These are phyloP conservation scores for Stereocaulon alpinum DNA, from an alignment of 495 filamentous ascomycete genomes.

Conservation along the genomic window DNA sequence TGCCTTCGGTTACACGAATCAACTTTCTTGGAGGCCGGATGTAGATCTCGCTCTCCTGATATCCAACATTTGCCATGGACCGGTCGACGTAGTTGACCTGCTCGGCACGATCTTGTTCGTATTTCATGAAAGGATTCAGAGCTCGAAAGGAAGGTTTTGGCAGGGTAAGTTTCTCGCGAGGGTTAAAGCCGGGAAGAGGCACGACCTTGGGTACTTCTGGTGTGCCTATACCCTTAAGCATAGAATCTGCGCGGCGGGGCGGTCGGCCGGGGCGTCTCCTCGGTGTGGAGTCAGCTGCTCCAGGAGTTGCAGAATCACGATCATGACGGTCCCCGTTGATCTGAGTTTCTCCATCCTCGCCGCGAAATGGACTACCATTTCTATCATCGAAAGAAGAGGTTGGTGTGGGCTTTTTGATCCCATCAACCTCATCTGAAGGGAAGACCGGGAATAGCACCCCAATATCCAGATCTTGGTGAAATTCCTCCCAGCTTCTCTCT, in stretches of 20 bases:
- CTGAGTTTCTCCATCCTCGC: conserved; percentile 12
- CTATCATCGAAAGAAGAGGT: conserved; percentile 10
- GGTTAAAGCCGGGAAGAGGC: conserved; percentile 55
- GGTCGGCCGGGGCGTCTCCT: conserved; percentile 55
- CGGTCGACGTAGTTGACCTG: conserved; percentile 71
- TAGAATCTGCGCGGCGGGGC: conserved; percentile 47
- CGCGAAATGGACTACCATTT: conserved; percentile 12
- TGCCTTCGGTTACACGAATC: conserved; percentile 66
- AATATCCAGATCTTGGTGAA: conserved; percentile 88
- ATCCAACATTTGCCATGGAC: conserved; percentile 87
- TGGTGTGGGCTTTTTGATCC: conserved; percentile 22
- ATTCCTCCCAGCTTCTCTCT: conserved; percentile 94
- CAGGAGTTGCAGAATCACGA: conserved; percentile 4
- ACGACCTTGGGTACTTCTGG: conserved; percentile 48
- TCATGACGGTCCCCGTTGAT: conserved; percentile 6
- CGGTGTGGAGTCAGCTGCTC: conserved; percentile 21
- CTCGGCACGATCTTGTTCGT: conserved; percentile 49
- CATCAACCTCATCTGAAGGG: conserved; percentile 76
- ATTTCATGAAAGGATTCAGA: conserved; percentile 50
- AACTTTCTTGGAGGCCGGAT: conserved; percentile 64
- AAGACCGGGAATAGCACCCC: conserved; percentile 68
- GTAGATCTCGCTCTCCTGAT: conserved; percentile 86
- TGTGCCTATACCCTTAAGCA: conserved; percentile 49
- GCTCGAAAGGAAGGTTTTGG: conserved; percentile 51
- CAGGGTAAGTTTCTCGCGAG: conserved; percentile 53